These are phyloP conservation scores for Sporisorium sorghi DNA, from an alignment of 1,284 basidiomycete species.

Conservation along the genomic window DNA sequence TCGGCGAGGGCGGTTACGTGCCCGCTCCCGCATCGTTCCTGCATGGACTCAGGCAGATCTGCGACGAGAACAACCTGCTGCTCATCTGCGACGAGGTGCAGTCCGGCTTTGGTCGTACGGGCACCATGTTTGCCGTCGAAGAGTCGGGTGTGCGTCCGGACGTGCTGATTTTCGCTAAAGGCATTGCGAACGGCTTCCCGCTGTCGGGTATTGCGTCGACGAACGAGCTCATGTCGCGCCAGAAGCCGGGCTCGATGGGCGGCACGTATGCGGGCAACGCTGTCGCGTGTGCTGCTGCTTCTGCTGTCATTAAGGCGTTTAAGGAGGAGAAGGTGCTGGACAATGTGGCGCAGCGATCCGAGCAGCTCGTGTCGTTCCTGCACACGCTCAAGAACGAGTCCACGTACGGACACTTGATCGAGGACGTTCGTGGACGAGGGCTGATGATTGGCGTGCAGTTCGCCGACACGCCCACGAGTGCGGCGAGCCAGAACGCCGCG, in stretches of 20 bases:
- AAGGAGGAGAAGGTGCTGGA: constrained; percentile 63
- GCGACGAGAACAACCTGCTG: constrained; percentile 92
- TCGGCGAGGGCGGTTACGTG: constrained; percentile 97
- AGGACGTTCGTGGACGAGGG: constrained; percentile 63
- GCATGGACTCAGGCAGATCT: constrained; percentile 79
- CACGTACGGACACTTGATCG: constrained; percentile 56
- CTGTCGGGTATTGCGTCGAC: constrained; percentile 85
- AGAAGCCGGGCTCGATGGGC: constrained; percentile 84
- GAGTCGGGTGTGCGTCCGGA: constrained; percentile 84
- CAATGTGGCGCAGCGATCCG: constrained; percentile 58
- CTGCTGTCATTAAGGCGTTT: constrained; percentile 60
- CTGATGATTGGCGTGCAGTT: constrained; percentile 68
- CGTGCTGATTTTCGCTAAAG: constrained; percentile 90
- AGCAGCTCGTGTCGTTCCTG: constrained; percentile 61
- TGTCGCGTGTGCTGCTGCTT: constrained; percentile 62
- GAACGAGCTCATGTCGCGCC: constrained; percentile 83
- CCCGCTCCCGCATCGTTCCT: constrained; percentile 91
- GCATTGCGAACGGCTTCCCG: constrained; percentile 93
- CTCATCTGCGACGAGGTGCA: constrained; percentile 98
- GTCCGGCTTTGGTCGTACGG: constrained; percentile 73
- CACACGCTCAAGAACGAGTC: constrained; percentile 37
- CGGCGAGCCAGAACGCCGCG: constrained; percentile 27
- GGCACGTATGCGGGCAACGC: constrained; percentile 67
- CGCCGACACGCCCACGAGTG: constrained; percentile 13
- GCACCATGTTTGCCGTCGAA: constrained; percentile 76